Evolutionary conservation across 352 stramenopile genomes (phyloP).

Genomic region (Pythium rhizo-oryzae): DNA sequence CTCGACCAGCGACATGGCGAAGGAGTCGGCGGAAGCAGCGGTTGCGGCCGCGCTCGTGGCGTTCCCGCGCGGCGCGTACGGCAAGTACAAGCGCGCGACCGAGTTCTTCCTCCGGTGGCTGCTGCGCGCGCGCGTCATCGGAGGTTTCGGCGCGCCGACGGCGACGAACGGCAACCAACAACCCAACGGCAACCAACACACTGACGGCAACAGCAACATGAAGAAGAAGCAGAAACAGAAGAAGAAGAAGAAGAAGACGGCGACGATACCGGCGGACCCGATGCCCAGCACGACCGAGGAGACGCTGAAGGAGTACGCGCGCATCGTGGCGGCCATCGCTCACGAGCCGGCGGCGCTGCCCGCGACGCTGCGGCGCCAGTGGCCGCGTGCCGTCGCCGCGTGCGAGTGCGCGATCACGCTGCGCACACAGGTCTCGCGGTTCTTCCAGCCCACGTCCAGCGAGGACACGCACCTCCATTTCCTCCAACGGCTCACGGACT

Average conservation of each 20-base stretch:
- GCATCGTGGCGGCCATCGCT: constrained; percentile 11
- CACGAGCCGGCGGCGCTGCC: neutral
- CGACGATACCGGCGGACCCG: too few relatives aligned
- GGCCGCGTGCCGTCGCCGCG: constrained; percentile 1
- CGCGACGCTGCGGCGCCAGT: too few relatives aligned
- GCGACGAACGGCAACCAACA: neutral
- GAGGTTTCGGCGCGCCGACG: constrained; percentile 21
- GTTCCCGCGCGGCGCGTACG: constrained; percentile 1
- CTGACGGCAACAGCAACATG: neutral
- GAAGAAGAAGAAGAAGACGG: neutral
- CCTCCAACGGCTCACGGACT: neutral
- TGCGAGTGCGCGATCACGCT: constrained; percentile 21
- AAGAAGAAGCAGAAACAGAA: neutral
- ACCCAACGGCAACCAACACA: neutral
- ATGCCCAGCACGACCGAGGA: too few relatives aligned
- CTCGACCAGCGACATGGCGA: too few relatives aligned
- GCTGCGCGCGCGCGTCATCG: neutral
- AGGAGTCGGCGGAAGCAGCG: too few relatives aligned
- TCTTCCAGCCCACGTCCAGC: neutral
- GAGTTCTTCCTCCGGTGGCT: neutral
- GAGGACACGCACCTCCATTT: constrained; percentile 13
- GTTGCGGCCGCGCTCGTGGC: too few relatives aligned
- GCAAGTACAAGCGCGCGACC: constrained; percentile 2
- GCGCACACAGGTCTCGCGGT: constrained; percentile 8
- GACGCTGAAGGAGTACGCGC: constrained; percentile 9